These are phyloP conservation scores for Hypsizygus ulmarius DNA, from an alignment of 1,284 basidiomycete genomes.

Conservation along the genomic window DNA sequence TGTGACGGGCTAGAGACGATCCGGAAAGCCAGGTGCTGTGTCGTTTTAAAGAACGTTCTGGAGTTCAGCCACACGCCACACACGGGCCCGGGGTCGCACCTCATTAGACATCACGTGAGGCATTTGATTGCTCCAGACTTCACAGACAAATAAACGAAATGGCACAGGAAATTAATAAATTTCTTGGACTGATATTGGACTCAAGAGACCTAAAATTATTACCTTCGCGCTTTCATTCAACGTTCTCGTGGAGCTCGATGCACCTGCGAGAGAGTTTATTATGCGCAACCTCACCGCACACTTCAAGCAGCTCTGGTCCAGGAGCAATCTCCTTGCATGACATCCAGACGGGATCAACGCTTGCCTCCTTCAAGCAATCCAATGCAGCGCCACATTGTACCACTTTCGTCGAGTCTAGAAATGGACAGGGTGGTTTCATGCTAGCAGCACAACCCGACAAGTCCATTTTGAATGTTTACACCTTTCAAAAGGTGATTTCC, in stretches of 20 bases:
- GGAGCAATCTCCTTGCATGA: conserved; percentile 70
- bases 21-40: conserved; percentile 1
- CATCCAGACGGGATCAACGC: conserved; percentile 62
- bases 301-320: conserved; percentile 41
- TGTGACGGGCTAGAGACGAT: background rate
- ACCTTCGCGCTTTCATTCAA: background rate
- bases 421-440: conserved; percentile 72
- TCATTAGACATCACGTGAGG: conserved; percentile 7
- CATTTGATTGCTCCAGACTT: background rate
- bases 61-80: conserved; percentile 21
- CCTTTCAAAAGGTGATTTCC: conserved; percentile 71
- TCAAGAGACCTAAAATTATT: no score
- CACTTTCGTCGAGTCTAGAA: conserved; percentile 57
- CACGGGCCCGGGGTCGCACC: no score
- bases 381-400: conserved; percentile 57
- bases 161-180: background rate
- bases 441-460: conserved; percentile 78
- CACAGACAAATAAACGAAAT: background rate
- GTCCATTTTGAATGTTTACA: conserved; percentile 76
- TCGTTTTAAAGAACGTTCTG: conserved; percentile 25
- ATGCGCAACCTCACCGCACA: conserved; percentile 55
- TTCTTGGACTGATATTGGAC: no score
- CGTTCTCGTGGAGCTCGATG: conserved; percentile 36
- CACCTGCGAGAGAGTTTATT: conserved; percentile 66
- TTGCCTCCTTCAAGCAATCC: conserved; percentile 78